These are phyloP conservation scores for Nicotiana rustica DNA, from an alignment of 305 asterid genomes.

Conservation along the genomic window DNA sequence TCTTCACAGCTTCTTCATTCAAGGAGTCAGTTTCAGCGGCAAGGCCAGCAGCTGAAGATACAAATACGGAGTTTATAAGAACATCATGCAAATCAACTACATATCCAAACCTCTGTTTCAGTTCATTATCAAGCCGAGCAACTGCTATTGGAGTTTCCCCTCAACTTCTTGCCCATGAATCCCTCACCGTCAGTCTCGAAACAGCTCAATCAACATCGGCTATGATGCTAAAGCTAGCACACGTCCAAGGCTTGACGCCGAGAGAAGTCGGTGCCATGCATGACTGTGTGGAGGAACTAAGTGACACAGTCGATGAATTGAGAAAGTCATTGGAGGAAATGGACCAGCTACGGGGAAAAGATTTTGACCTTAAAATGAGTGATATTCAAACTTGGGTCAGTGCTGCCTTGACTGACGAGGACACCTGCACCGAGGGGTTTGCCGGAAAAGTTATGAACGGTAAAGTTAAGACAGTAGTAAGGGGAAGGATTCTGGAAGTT, in stretches of 20 bases:
- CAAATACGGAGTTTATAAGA: slow-evolving; percentile 57
- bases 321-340: slow-evolving; percentile 54
- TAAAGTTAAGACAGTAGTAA: slow-evolving; percentile 45
- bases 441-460: slow-evolving; percentile 48
- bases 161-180: slow-evolving; percentile 57
- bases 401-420: slow-evolving; percentile 79
- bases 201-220: slow-evolving; percentile 55
- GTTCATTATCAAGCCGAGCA: slow-evolving; percentile 61
- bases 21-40: slow-evolving; percentile 31
- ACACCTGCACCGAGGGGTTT: slow-evolving; percentile 79
- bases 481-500: slow-evolving; percentile 51
- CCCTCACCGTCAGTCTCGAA: slow-evolving; percentile 60
- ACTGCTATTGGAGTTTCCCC: slow-evolving; percentile 54
- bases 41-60: slow-evolving; percentile 18
- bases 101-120: slow-evolving; percentile 70
- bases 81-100: slow-evolving; percentile 61
- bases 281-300: slow-evolving; percentile 74
- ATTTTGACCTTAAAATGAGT: slow-evolving; percentile 47
- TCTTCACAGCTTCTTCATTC: not conserved
- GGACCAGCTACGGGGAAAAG: slow-evolving; percentile 44
- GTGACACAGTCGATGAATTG: slow-evolving; percentile 58
- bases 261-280: slow-evolving; percentile 65
- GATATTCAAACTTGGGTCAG: slow-evolving; percentile 79
- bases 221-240: slow-evolving; percentile 48
- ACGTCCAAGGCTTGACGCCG: slow-evolving; percentile 46